Conservation (phyloP, 2,329 filamentous ascomycete species). For the Ophiostoma triangulosporum region DNA sequence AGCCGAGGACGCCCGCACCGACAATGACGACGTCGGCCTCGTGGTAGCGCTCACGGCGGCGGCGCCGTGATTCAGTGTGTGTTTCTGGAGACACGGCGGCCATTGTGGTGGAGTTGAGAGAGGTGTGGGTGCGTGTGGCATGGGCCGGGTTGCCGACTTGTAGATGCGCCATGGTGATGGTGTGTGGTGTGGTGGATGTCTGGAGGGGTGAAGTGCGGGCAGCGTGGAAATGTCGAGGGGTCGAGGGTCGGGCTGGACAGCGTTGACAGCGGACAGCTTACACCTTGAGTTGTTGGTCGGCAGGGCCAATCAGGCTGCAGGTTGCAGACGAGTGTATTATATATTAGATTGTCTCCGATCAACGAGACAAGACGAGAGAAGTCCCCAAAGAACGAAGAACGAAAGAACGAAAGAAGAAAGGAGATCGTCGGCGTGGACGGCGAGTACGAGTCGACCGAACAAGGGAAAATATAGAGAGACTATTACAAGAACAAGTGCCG, state of each 20-base stretch:
- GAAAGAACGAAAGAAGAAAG: background rate
- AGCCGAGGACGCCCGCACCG: constrained; percentile 82
- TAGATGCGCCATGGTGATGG: background rate
- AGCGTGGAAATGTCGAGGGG: too few species aligned
- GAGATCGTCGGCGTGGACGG: background rate
- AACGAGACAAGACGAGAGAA: too few species aligned
- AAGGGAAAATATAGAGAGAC: background rate
- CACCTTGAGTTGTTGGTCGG: too few species aligned
- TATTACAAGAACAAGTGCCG: background rate
- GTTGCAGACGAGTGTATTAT: too few species aligned
- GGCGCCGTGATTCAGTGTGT: constrained; percentile 1
- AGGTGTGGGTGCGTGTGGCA: background rate
- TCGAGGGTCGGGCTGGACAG: background rate
- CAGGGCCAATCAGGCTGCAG: too few species aligned
- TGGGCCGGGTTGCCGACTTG: background rate
- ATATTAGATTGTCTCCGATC: too few species aligned
- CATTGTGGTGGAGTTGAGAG: background rate
- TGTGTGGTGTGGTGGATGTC: background rate
- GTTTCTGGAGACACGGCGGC: background rate
- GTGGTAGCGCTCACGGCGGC: constrained; percentile 39
- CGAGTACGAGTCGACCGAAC: background rate
- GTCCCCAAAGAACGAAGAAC: too few species aligned
- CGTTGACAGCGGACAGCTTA: too few species aligned
- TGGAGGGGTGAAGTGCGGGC: too few species aligned
- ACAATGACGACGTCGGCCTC: constrained; percentile 80